Evolutionary conservation across 2,329 filamentous ascomycete genomes (phyloP), one percentile per base, ranked within the genome.

Genomic region (Monilinia laxa): DNA sequence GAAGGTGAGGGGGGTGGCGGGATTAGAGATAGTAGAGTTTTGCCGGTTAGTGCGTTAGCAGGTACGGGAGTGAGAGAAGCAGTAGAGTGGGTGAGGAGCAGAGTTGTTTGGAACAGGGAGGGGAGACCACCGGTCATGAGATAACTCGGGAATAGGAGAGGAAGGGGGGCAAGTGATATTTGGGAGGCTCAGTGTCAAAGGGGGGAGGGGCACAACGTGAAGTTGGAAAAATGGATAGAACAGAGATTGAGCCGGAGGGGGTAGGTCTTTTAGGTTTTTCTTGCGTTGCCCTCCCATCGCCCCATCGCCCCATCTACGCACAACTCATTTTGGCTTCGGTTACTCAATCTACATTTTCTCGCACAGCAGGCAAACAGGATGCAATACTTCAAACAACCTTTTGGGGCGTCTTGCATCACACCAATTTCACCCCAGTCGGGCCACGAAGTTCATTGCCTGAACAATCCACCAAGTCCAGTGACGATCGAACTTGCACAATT

Each of bases 41-140:
- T 99, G 75, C 93, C 95, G 9, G 88, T 97, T 69, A 96, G 91
- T 77, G 95, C 95, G n/a, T 80, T 99, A 75, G 94, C 90, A 7
- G 91, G 87, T 4, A 90, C 89, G 0, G 95, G 95, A 3, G 95
- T 99, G 2, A 87, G 87, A 75, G 95, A 98, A 81, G 94, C 95
- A 0, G 90, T 99, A n/a, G 95, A 98, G 76, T 99, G 95, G 95
- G 82, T 99, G 68, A 88, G 92, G 76, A 94, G 89, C 72, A 84
- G 95, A 69, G 92, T 98, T 38, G 93, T 92, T 78, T 98, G 95
- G 92, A 98, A 98, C 77, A 97, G 95, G 80, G 94, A 97, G 78
- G 89, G 87, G 5, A 84, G 95, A 69, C 93, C 94, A 70, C 95
- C 95, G 2, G 88, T 96, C 63, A 97, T 97, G 93, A 85, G 93